Percentiles rank a stretch among this genome's conserved stretches.
These are phyloP conservation scores for Penicillium palitans DNA, from an alignment of 2,329 filamentous ascomycete genomes.

Conservation along the genomic window DNA sequence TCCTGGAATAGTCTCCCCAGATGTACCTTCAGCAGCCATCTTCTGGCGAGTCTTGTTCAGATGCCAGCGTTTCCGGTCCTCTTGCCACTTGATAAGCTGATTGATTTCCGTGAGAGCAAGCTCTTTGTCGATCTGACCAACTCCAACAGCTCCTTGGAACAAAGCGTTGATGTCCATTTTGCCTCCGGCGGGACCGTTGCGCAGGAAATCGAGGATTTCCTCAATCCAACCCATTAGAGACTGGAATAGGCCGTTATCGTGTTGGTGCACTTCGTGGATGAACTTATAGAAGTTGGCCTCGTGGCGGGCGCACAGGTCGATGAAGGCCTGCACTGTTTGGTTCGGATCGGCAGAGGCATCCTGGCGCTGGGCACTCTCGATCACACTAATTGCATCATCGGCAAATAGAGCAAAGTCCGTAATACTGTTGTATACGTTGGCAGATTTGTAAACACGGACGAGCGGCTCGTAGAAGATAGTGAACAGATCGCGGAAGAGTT, in stretches of 20 bases:
- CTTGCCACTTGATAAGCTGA: slow-evolving; percentile 86
- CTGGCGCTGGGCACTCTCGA: slow-evolving; percentile 65
- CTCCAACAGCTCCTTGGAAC: slow-evolving; percentile 74
- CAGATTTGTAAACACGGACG: slow-evolving; percentile 95
- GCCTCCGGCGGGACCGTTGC: slow-evolving; percentile 78
- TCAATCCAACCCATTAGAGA: slow-evolving; percentile 98
- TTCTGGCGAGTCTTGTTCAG: slow-evolving; percentile 97
- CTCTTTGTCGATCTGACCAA: slow-evolving; percentile 66
- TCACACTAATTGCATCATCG: slow-evolving; percentile 85
- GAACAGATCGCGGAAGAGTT: slow-evolving; percentile 92
- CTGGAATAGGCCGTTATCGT: slow-evolving; percentile 94
- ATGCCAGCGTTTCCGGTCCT: slow-evolving; percentile 95
- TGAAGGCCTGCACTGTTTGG: slow-evolving; percentile 96
- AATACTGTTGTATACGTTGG: slow-evolving; percentile 95
- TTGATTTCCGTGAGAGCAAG: slow-evolving; percentile 80
- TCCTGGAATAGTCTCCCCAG: slow-evolving; percentile 53
- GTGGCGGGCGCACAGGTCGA: slow-evolving; percentile 91
- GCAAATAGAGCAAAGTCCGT: slow-evolving; percentile 94
- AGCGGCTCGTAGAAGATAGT: slow-evolving; percentile 99
- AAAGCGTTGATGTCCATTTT: slow-evolving; percentile 93
- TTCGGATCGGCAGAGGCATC: slow-evolving; percentile 95
- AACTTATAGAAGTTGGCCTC: slow-evolving; percentile 99
- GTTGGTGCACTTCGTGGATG: slow-evolving; percentile 93
- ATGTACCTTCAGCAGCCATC: slow-evolving; percentile 82
- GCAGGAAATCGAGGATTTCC: slow-evolving; percentile 87